Base-by-base conservation (phyloP, 2,329 filamentous ascomycete genomes). In the Stagonosporopsis chrysanthemi region DNA sequence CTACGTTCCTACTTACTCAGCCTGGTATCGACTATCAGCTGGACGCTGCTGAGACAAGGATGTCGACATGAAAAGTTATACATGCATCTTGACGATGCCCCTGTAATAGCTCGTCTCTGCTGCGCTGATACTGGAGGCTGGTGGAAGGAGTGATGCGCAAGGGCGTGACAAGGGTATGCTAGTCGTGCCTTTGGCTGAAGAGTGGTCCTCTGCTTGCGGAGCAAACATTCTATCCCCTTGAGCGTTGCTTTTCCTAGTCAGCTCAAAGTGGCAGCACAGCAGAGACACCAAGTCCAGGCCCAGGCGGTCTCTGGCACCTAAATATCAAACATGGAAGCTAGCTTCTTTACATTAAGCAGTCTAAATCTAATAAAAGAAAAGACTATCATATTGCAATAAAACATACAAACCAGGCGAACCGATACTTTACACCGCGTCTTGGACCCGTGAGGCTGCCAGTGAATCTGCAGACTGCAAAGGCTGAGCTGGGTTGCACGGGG, bases 21-120 rank as follows among this genome's bases (percentile, higher is more conserved):
- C 67, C 72, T 75, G 75, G 69, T 63, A 76, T 76, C 69, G 74
- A 75, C 56, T 77, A 68, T 56, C 70, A 75, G 73, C 74, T 63
- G 73, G 75, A 75, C 11, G 49, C 66, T 57, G 66, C 69, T 68
- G 72, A 68, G 68, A 33, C 11, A 48, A 43, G 56, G 50, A 40
- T 67, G 73, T 64, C 74, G 64, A 68, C 74, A 74, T 66, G 74
- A 76, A 73, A 71, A 74, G 70, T 69, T 72, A 68, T 70, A 68
- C 69, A 73, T 54, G 69, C 74, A 73, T 75, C 74, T 75, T 70
- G 57, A 53, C 6, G 65, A 76, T 77, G 75, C 67, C 65, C 52
- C 63, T 73, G 68, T 72, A 68, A 70, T 75, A 66, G 64, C 67
- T 66, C 54, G 64, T 73, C 65, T 66, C 60, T 70, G 65, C 52